Evolutionary conservation across 345 rosid species (phyloP), one percentile per base, ranked within the genome.

Genomic region (Moricandia moricandioides): DNA sequence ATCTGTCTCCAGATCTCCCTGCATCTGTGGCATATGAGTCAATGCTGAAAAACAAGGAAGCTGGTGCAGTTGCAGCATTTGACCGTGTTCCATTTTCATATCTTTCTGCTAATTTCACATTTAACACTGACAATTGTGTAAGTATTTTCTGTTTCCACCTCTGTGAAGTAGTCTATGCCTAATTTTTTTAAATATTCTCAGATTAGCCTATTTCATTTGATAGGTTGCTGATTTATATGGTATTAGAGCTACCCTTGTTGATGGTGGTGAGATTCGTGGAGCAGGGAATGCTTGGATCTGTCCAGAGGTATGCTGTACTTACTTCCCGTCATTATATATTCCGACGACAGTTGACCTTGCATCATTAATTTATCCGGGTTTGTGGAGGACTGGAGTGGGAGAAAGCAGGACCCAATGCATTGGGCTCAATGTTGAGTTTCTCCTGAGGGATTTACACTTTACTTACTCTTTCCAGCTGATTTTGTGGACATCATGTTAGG

Each of bases 201-300:
- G n/a, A 66, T 47, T 72, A 72, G 26, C 52, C 7, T 39, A 30
- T 54, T 40, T 72, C 69, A 21, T 76, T 67, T 78, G 64, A 71
- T 75, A 91, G 98, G 97, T 94, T 82, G 95, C 97, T 40, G 97
- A 94, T 80, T 77, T 94, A 62, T 94, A 94, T 85, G 98, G 98
- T 75, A 94, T 94, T 64, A 86, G 98, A 88, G 98, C 97, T 73
- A 90, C 85, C 83, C 95, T 94, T 83, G 98, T 91, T 62, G 98
- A 94, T 85, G 98, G 98, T 71, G 97, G 98, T 71, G 98, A 94
- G 77, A 90, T 94, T 83, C 88, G 98, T 51, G 98, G 98, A 69
- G 98, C 97, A 31, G 98, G 98, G 76, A 94, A 94, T 85, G 96
- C 95, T 60, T 94, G 98, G 98, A 82, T 94, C 65, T 94, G 96